A percentile compares a stretch with the other conserved stretches of the same genome.
phyloP scores from a whole-genome alignment of 2,329 filamentous ascomycete species.

The Cercospora sesami region DNA sequence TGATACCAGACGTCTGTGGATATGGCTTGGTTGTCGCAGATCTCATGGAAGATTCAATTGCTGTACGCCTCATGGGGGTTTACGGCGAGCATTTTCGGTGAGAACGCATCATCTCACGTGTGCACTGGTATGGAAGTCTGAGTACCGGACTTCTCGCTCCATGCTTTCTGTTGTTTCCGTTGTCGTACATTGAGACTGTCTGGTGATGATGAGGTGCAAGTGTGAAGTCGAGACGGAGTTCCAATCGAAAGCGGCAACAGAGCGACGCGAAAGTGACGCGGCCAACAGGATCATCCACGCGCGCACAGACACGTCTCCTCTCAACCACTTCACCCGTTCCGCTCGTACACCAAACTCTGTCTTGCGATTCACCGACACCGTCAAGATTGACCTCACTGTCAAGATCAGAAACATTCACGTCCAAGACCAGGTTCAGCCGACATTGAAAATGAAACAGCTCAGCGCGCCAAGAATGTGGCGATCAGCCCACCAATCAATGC shows the following conservation, averaged over 20 bases:
- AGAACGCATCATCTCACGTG: no score
- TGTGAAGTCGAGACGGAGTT: neutral
- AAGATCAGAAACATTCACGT: neutral
- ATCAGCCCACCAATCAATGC: neutral
- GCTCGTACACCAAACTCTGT: neutral
- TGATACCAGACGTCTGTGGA: no score
- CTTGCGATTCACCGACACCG: neutral
- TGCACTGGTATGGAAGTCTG: no score
- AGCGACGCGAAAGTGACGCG: neutral
- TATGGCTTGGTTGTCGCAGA: no score
- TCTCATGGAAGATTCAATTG: no score
- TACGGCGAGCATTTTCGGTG: no score
- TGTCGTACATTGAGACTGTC: no score
- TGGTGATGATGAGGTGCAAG: no score
- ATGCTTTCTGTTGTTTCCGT: no score
- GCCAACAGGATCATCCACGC: neutral
- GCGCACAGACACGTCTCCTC: neutral
- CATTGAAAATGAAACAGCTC: neutral
- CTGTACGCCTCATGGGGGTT: no score
- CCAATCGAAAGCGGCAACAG: neutral
- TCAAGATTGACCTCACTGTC: neutral
- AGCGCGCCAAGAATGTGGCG: neutral
- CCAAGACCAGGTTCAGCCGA: neutral
- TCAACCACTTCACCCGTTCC: neutral
- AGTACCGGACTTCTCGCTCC: no score